Evolutionary conservation across 345 rosid species (phyloP).

Genomic region (Eucalyptus microcorys): DNA sequence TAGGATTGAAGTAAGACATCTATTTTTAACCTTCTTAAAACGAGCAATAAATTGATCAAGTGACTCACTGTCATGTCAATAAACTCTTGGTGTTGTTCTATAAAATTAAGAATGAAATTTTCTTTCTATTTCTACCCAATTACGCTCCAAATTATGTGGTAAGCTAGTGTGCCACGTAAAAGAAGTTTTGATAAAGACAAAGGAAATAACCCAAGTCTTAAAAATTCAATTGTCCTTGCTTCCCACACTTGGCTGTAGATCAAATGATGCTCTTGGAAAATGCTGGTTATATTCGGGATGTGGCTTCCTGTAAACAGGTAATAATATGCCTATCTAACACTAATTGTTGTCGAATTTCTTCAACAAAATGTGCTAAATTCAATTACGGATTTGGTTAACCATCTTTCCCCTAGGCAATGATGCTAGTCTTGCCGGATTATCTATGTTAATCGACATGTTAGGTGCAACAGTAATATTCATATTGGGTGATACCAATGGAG

Average conservation of each 20-base stretch:
- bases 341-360: background rate
- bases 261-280: background rate
- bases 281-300: background rate
- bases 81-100: background rate
- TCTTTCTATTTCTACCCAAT: background rate
- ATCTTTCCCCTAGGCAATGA: background rate
- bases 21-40: background rate
- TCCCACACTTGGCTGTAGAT: background rate
- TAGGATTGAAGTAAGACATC: background rate
- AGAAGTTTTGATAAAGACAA: background rate
- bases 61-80: background rate
- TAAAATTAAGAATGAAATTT: background rate
- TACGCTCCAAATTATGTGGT: background rate
- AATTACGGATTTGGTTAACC: background rate
- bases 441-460: background rate
- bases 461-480: background rate
- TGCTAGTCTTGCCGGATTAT: background rate
- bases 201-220: background rate
- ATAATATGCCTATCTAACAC: background rate
- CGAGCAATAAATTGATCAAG: accelerated
- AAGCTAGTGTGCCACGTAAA: background rate
- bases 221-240: background rate
- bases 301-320: background rate
- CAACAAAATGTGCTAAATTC: background rate
- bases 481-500: background rate